Base-by-base conservation (phyloP, 2,329 filamentous ascomycete genomes). In the Ampelomyces quisqualis region DNA sequence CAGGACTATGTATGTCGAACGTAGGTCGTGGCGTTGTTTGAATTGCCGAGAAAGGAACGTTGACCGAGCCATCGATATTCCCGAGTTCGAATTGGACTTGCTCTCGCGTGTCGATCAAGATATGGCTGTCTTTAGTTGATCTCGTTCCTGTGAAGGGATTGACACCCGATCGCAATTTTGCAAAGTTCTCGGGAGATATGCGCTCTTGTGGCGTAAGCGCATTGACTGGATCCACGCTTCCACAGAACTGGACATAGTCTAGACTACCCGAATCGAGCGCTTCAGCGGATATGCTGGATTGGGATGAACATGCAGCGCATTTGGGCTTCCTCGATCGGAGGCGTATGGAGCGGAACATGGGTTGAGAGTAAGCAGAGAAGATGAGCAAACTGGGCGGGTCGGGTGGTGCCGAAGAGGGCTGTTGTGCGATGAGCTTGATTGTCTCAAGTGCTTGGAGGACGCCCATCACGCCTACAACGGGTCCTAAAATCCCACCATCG, bases 391-490 rank as follows among this genome's bases (percentile, higher is more conserved):
- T 71, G 45, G 69, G 71, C 40, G 64, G 66, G 39, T 62, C 61
- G 38, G 42, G 7, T 11, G 41, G 17, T 10, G 40, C 17, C 33
- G 34, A 8, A 11, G 40, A 59, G 64, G 20, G 34, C 14, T 42
- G 38, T 17, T 72, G 58, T 0, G 80, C 77, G 11, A 96, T 76
- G n/a, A 96, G 68, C 64, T 94, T 93, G 58, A 97, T 83, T 0
- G 88, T 83, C 70, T 97, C 90, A 1, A 95, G 73, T 0, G 93
- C 91, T 71, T 97, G 93, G 40, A 97, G 71, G 0, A 95, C 84
- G 6, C 93, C 93, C 88, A 98, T 96, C 0, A 83, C 78, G 0
- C 93, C 93, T 0, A 98, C 93, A 0, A 96, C 90, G 0, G 93
- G 90, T 0, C 93, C 93, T 1, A 98, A 60, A 7, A 98, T 90